Evolutionary conservation across 2,329 filamentous ascomycete species (phyloP), one percentile per base, ranked within the genome.

Genomic region (Colletotrichum truncatum): DNA sequence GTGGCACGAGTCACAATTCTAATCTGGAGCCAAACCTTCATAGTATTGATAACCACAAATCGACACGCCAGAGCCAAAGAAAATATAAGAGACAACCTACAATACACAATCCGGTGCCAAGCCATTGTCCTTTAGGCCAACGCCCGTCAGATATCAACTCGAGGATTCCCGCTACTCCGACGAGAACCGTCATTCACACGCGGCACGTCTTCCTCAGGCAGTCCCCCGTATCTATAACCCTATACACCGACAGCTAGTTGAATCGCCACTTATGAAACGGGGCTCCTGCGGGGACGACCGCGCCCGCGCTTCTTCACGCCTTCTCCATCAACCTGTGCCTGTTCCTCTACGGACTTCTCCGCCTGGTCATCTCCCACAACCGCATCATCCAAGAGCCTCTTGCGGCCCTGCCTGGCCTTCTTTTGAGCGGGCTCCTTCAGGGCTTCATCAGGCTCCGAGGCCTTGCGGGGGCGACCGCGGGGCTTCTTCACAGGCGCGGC

Each of bases 301-400:
- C 63, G 63, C 6, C 49, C 63, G 14, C 57, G 63, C 63, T 66
- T 66, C 58, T 62, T 66, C 3, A 58, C 41, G 6, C 49, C 26
- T 49, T 67, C 54, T 28, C 25, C 49, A 4, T 67, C 41, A 3
- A 25, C 21, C 6, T 66, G 57, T 9, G 16, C 12, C 51, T 34
- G 18, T 12, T 49, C 16, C 56, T 54, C 54, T 4, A 54, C 1
- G 0, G 43, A 36, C 16, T 36, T 36, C 21, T 52, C 34, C 6
- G 23, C 7, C 25, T 49, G 41, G 4, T 26, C 54, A 2, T 41
- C 53, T 6, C 16, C 18, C 5, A 9, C 28, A 18, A 23, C 52
- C 8, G n/a, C 18, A 6, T 16, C 39, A 6, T 21, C 38, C 1
- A 28, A 7, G 1, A 32, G 7, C 39, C 26, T 56, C 53, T 56